A percentile compares a stretch with the other conserved stretches of the same genome.
Conservation (phyloP, 208 protist genomes). For the Herpetomonas samuelpessoai region DNA sequence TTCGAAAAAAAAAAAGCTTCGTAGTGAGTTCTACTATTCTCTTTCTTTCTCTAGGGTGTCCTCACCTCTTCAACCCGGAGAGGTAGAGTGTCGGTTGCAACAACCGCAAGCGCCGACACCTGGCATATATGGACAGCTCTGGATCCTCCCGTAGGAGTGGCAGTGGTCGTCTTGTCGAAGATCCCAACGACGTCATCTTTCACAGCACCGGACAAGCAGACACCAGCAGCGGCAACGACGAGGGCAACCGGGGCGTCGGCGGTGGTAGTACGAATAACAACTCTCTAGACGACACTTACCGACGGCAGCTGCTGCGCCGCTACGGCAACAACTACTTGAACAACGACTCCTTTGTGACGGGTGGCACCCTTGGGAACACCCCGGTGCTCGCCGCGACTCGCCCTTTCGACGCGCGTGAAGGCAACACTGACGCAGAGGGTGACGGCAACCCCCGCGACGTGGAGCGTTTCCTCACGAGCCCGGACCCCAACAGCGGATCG, state of each 20-base stretch:
- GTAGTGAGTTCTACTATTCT: too few relatives aligned
- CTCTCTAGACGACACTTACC: constrained; percentile 4
- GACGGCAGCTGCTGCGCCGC: not conserved
- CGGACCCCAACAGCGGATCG: constrained; percentile 8
- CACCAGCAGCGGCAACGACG: constrained; percentile 8
- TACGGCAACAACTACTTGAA: constrained; percentile 1
- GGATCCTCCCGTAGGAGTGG: too few relatives aligned
- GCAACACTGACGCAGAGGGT: not conserved
- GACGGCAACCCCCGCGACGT: constrained; percentile 10
- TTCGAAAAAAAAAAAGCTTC: too few relatives aligned
- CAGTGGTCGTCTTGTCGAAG: not conserved
- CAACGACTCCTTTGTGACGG: constrained; percentile 47
- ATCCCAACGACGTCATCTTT: not conserved
- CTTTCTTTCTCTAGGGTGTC: too few relatives aligned
- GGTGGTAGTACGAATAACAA: too few relatives aligned
- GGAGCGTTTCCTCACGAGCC: constrained; percentile 34
- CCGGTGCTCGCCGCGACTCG: constrained; percentile 33
- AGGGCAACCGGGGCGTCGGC: too few relatives aligned
- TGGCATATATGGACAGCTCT: not conserved
- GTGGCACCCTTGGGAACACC: constrained; percentile 4
- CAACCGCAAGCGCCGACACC: not conserved
- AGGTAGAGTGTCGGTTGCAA: not conserved
- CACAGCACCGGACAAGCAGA: not conserved
- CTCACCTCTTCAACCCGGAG: too few relatives aligned
- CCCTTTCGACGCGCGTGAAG: constrained; percentile 22